phyloP scores from a whole-genome alignment of 345 rosid genomes.

The Zanthoxylum bungeanum region DNA sequence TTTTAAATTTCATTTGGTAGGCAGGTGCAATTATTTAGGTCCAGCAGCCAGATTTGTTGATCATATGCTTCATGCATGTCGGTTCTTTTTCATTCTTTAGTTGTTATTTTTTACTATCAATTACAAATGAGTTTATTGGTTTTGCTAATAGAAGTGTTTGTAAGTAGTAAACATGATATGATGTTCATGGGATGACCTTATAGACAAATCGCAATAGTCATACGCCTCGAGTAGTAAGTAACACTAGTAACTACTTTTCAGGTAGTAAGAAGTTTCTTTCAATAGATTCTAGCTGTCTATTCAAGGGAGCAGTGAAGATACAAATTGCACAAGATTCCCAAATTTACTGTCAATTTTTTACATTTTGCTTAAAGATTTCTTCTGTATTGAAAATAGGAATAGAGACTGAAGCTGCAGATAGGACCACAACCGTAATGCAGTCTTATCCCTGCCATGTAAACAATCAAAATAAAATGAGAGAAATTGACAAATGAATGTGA shows the following conservation, averaged over 20 bases:
- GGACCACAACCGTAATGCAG: constrained; percentile 4
- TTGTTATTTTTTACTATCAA: background rate
- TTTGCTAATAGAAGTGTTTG: background rate
- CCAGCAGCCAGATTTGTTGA: background rate
- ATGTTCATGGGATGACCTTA: background rate
- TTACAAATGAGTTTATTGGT: background rate
- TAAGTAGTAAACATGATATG: background rate
- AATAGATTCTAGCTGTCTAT: background rate
- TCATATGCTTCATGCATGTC: background rate
- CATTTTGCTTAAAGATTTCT: background rate
- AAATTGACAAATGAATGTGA: background rate
- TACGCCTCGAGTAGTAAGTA: too few species aligned
- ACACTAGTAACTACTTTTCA: too few species aligned
- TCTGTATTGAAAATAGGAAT: background rate
- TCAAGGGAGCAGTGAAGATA: background rate
- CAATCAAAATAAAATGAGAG: background rate
- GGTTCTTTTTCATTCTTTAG: background rate
- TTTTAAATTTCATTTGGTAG: background rate
- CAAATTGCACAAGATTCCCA: background rate
- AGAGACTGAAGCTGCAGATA: background rate
- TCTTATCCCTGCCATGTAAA: background rate
- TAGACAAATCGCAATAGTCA: too few species aligned
- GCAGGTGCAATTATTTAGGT: background rate
- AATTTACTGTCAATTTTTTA: background rate
- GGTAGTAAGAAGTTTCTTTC: too few species aligned